Evolutionary conservation across 257 asterid genomes (phyloP).

Genomic region (Verbascum thapsus): DNA sequence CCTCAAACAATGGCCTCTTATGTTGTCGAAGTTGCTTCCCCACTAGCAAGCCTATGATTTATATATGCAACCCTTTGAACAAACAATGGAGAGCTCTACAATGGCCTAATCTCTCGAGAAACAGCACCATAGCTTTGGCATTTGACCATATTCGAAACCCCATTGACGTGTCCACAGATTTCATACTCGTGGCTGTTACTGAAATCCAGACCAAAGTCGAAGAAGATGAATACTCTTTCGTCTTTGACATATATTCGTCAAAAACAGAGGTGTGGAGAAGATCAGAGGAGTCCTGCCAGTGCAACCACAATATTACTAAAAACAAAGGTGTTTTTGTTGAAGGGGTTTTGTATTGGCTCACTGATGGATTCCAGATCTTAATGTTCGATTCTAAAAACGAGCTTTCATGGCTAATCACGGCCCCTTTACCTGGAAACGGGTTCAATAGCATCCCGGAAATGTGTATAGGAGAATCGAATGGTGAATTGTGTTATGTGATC

Average conservation of each 20-base stretch:
- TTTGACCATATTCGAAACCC: conserved; percentile 50
- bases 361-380: conserved; percentile 52
- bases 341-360: conserved; percentile 62
- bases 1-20: conserved; percentile 53
- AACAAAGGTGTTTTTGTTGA: conserved; percentile 45
- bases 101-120: conserved; percentile 46
- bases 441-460: conserved; percentile 39
- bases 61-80: conserved; percentile 72
- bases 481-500: conserved; percentile 42
- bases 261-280: conserved; percentile 48
- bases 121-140: conserved; percentile 45
- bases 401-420: conserved; percentile 44
- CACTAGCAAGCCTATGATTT: conserved; percentile 33
- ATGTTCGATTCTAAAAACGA: conserved; percentile 59
- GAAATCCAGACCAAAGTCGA: neutral
- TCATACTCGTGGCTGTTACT: conserved; percentile 49
- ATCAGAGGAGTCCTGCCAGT: conserved; percentile 41
- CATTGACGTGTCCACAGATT: conserved; percentile 39
- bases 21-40: conserved; percentile 67
- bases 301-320: conserved; percentile 34
- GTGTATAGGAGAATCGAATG: conserved; percentile 69
- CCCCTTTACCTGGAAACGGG: conserved; percentile 47
- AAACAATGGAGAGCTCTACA: conserved; percentile 43
- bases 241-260: conserved; percentile 54
- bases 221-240: conserved; percentile 31